A percentile compares a stretch with the other conserved stretches of the same genome.
These are phyloP conservation scores for Mrakiaceae sp. DNA, from an alignment of 1,284 basidiomycete species.

Conservation along the genomic window DNA sequence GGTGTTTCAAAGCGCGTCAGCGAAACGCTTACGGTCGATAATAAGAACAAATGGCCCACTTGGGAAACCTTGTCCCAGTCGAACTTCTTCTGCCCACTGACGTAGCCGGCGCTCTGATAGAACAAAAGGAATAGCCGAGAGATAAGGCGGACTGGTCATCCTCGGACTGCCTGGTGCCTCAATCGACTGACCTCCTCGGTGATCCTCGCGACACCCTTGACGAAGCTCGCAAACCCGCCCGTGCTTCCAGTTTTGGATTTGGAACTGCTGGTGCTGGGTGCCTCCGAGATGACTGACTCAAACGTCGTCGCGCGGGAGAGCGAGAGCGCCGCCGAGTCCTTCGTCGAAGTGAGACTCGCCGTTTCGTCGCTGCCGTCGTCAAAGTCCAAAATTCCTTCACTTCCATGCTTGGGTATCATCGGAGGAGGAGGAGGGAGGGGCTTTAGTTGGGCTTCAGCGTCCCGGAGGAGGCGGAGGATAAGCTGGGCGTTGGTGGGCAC, in stretches of 20 bases:
- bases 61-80: conserved; percentile 19
- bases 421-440: conserved; percentile 41
- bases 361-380: background rate
- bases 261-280: background rate
- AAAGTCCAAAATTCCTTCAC: background rate
- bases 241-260: conserved; percentile 12
- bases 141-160: too few relatives aligned
- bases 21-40: too few relatives aligned
- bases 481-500: conserved; percentile 45
- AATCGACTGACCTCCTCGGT: conserved; percentile 24
- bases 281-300: background rate
- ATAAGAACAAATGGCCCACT: conserved; percentile 9
- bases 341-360: conserved; percentile 3
- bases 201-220: conserved; percentile 13
- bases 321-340: background rate
- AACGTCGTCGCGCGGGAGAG: background rate
- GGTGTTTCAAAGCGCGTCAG: background rate
- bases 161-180: too few relatives aligned
- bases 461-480: conserved; percentile 40
- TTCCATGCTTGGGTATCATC: background rate
- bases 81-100: conserved; percentile 22
- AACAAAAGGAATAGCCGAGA: background rate
- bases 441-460: conserved; percentile 37
- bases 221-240: conserved; percentile 1
- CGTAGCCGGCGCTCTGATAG: conserved; percentile 20